Evolutionary conservation across 192 early-diverging fungal genomes (phyloP).

Genomic region (Phlyctochytrium arcticum): DNA sequence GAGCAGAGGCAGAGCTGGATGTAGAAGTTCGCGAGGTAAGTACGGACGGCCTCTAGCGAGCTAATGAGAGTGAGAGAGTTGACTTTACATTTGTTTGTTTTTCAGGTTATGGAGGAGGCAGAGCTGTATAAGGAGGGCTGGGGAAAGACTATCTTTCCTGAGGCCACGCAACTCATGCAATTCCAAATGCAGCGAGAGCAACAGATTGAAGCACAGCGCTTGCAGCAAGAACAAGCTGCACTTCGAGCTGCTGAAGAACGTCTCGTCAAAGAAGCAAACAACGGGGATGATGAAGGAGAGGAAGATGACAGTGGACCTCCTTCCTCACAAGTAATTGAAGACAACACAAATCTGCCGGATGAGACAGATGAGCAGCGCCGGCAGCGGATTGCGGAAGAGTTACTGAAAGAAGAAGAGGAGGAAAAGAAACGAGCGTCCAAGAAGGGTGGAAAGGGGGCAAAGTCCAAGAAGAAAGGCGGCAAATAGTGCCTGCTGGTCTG

Average conservation of each 20-base stretch:
- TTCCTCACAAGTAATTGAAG: neutral
- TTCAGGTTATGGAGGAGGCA: constrained; percentile 69
- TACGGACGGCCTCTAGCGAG: no score
- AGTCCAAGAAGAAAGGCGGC: constrained; percentile 27
- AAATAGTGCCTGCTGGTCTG: no score
- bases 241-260: neutral
- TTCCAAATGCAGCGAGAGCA: constrained; percentile 52
- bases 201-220: constrained; percentile 54
- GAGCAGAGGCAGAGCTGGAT: constrained; percentile 77
- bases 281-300: neutral
- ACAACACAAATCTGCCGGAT: constrained; percentile 3
- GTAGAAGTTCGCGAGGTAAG: constrained; percentile 67
- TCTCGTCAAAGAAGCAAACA: neutral
- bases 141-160: constrained; percentile 79
- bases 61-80: no score
- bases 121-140: constrained; percentile 74
- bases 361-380: constrained; percentile 17
- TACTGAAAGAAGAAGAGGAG: constrained; percentile 32
- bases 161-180: constrained; percentile 73
- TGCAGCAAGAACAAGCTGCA: constrained; percentile 57
- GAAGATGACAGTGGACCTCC: neutral
- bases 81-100: neutral
- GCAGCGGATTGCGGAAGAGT: constrained; percentile 28
- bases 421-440: constrained; percentile 21
- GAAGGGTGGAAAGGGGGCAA: constrained; percentile 11